Conservation (phyloP, 352 stramenopile species). For the Globisporangium camurandrum region DNA sequence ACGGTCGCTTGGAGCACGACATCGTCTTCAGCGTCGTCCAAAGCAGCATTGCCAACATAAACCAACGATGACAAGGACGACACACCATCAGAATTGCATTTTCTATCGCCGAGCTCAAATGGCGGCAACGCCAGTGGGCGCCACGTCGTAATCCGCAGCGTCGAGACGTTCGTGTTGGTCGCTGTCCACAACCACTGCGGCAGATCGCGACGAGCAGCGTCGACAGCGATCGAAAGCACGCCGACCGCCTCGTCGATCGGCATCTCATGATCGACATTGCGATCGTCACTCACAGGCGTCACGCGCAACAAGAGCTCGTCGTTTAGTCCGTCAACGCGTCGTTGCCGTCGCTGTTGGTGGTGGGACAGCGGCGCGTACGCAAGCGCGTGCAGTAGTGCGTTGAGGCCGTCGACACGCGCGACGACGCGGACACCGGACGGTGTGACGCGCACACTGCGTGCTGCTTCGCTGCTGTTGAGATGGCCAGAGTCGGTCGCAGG, state of each 20-base stretch:
- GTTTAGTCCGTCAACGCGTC: too few relatives aligned
- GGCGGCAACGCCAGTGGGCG: conserved; percentile 1
- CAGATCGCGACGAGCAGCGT: conserved; percentile 17
- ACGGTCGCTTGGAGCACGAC: conserved; percentile 4
- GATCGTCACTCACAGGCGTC: neutral
- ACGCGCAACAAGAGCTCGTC: conserved; percentile 30
- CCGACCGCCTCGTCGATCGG: conserved; percentile 7
- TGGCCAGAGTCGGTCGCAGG: too few relatives aligned
- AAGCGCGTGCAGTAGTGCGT: conserved; percentile 13
- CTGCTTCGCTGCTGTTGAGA: too few relatives aligned
- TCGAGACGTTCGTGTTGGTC: conserved; percentile 8
- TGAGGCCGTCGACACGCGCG: conserved; percentile 4
- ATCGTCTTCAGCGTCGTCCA: conserved; percentile 10
- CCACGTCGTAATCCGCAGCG: conserved; percentile 1
- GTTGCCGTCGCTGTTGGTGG: too few relatives aligned
- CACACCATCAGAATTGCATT: too few relatives aligned
- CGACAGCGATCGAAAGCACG: conserved; percentile 29
- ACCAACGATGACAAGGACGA: too few relatives aligned
- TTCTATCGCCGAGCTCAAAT: conserved; percentile 9
- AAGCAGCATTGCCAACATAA: neutral
- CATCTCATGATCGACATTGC: too few relatives aligned
- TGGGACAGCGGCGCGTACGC: conserved; percentile 23
- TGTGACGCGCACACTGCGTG: neutral
- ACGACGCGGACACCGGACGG: conserved; percentile 5
- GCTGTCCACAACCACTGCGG: conserved; percentile 19